Percentiles rank a stretch among this genome's conserved stretches.
phyloP scores from a whole-genome alignment of 2,329 filamentous ascomycete species.

The Fusarium beomiforme region DNA sequence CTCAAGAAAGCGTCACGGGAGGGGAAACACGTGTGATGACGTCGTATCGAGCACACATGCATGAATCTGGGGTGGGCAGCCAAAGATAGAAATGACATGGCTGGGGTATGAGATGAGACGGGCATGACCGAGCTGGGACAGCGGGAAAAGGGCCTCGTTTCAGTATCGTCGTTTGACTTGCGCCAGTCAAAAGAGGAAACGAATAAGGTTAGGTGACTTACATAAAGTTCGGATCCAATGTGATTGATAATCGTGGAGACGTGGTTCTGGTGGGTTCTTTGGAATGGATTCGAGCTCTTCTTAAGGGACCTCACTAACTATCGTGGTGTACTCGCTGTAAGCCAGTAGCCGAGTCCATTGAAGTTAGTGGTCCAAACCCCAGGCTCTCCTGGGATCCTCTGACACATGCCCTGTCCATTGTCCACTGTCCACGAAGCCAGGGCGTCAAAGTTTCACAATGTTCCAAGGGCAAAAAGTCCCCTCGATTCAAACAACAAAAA shows the following conservation, averaged over 20 bases:
- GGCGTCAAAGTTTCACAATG: constrained; percentile 34
- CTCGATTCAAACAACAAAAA: not conserved
- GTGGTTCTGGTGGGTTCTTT: constrained; percentile 26
- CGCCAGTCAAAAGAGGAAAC: not conserved
- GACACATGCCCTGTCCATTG: constrained; percentile 23
- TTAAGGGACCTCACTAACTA: not conserved
- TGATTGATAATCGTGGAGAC: constrained; percentile 30
- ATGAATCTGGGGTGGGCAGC: constrained; percentile 14
- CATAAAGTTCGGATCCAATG: not conserved
- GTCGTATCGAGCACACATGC: constrained; percentile 16
- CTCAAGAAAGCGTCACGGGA: constrained; percentile 28
- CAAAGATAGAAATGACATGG: constrained; percentile 26
- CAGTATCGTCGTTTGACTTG: constrained; percentile 4
- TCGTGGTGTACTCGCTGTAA: constrained; percentile 17
- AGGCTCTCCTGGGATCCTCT: constrained; percentile 13
- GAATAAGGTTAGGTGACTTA: not conserved
- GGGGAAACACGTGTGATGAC: constrained; percentile 30
- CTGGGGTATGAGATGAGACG: constrained; percentile 15
- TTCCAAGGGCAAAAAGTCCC: constrained; percentile 15
- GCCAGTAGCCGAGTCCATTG: constrained; percentile 2
- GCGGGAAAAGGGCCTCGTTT: constrained; percentile 25
- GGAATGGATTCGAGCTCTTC: constrained; percentile 8
- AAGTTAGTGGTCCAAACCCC: not conserved
- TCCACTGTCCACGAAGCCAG: constrained; percentile 6
- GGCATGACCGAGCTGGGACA: constrained; percentile 6